Evolutionary conservation across 352 stramenopile genomes (phyloP).

Genomic region (Phytophthora pinifolia): DNA sequence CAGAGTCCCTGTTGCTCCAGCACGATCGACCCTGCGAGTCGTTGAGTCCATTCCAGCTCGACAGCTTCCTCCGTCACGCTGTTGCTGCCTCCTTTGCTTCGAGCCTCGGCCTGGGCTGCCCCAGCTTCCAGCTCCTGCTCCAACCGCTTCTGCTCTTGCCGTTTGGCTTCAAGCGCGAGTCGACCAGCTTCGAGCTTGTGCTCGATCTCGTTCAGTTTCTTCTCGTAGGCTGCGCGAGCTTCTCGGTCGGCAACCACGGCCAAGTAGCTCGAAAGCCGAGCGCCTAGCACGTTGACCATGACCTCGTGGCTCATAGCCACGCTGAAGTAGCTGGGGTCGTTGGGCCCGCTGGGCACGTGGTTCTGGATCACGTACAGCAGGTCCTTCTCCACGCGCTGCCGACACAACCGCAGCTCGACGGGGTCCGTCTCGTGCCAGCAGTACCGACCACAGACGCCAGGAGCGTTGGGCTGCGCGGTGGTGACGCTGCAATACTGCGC

Average conservation of each 20-base stretch:
- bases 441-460: constrained; percentile 60
- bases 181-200: constrained; percentile 61
- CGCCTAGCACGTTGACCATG: constrained; percentile 46
- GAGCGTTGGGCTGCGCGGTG: constrained; percentile 51
- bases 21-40: constrained; percentile 46
- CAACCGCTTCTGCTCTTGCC: constrained; percentile 62
- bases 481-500: constrained; percentile 52
- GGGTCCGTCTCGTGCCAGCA: constrained; percentile 62
- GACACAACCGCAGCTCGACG: constrained; percentile 34
- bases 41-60: constrained; percentile 47
- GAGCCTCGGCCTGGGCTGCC: constrained; percentile 28
- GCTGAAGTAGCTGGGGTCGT: constrained; percentile 50
- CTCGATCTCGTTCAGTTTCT: constrained; percentile 62
- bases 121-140: constrained; percentile 49
- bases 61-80: constrained; percentile 10
- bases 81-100: constrained; percentile 24
- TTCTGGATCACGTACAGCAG: constrained; percentile 58
- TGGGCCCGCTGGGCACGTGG: constrained; percentile 29
- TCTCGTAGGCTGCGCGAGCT: constrained; percentile 52
- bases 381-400: constrained; percentile 52
- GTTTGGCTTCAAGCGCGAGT: constrained; percentile 57
- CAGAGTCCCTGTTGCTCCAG: constrained; percentile 52
- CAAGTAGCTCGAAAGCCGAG: constrained; percentile 48
- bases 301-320: constrained; percentile 54
- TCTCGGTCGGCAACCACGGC: constrained; percentile 41